Conservation (phyloP, 108 stramenopile genomes). For the Pseudonitzschia multiseries region DNA sequence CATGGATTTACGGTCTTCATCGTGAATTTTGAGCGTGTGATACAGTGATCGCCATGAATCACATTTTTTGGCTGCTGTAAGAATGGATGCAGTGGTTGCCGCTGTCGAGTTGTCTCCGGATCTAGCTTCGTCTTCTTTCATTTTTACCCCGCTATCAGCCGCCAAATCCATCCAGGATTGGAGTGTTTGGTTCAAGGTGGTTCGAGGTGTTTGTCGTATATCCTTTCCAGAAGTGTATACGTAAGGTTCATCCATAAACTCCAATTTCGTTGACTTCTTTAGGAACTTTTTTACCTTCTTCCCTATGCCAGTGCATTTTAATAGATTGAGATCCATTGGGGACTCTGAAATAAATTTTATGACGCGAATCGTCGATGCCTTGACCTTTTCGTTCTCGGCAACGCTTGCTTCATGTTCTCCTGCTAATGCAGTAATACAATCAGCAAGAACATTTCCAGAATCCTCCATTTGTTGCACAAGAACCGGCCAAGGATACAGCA, state of each 20-base stretch:
- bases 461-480: slow-evolving; percentile 34
- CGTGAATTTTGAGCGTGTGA: slow-evolving; percentile 34
- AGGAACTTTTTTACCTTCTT: slow-evolving; percentile 49
- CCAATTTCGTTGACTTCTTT: slow-evolving; percentile 18
- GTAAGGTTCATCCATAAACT: slow-evolving; percentile 28
- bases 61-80: slow-evolving; percentile 37
- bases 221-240: slow-evolving; percentile 13
- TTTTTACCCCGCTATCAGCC: slow-evolving; percentile 30
- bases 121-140: slow-evolving; percentile 5
- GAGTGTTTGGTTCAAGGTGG: slow-evolving; percentile 31
- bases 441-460: not conserved
- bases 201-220: slow-evolving; percentile 30
- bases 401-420: not conserved
- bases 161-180: slow-evolving; percentile 54
- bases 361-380: not conserved
- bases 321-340: slow-evolving; percentile 50
- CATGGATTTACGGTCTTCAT: slow-evolving; percentile 30
- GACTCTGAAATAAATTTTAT: slow-evolving; percentile 29
- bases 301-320: slow-evolving; percentile 46
- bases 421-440: not conserved
- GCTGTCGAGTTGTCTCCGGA: not conserved
- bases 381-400: slow-evolving; percentile 12
- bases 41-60: slow-evolving; percentile 53
- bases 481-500: slow-evolving; percentile 56
- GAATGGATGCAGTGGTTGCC: slow-evolving; percentile 16